phyloP scores from a whole-genome alignment of 2,329 filamentous ascomycete species.

The Fusarium penzigii region DNA sequence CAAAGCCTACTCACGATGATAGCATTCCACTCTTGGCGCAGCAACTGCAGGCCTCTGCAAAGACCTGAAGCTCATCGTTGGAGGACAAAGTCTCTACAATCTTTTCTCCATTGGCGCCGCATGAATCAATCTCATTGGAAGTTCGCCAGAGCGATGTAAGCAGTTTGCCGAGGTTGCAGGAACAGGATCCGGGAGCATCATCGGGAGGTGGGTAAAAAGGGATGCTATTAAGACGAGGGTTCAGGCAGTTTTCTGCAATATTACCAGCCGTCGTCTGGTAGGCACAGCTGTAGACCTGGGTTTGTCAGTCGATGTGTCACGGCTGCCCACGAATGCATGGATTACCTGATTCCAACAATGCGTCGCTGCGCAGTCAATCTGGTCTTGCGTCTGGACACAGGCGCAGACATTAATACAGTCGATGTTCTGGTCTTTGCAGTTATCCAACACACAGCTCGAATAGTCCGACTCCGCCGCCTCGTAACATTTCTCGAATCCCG shows the following conservation, averaged over 20 bases:
- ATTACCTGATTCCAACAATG: slow-evolving; percentile 7
- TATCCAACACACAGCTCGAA: slow-evolving; percentile 2
- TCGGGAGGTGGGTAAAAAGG: slow-evolving; percentile 5
- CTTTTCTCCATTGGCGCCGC: neutral
- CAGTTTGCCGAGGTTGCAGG: slow-evolving; percentile 5
- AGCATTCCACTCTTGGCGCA: neutral
- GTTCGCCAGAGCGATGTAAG: neutral
- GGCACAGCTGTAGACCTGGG: slow-evolving; percentile 6
- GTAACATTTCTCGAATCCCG: slow-evolving; percentile 3
- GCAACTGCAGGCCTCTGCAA: neutral
- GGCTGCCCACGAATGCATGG: no score
- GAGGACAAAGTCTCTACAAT: neutral
- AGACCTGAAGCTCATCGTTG: neutral
- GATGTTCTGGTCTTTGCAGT: neutral
- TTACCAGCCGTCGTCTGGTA: slow-evolving; percentile 4
- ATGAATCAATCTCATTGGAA: neutral
- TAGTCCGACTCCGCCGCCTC: neutral
- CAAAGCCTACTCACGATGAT: neutral
- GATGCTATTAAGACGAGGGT: neutral
- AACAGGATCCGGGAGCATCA: slow-evolving; percentile 3
- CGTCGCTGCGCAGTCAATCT: slow-evolving; percentile 3
- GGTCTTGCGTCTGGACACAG: neutral
- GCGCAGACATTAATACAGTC: slow-evolving; percentile 5
- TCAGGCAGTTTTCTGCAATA: neutral
- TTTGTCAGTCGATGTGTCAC: neutral